These are phyloP conservation scores for Candida sp. DNA, from an alignment of 1,139 yeast genomes.

Conservation along the genomic window DNA sequence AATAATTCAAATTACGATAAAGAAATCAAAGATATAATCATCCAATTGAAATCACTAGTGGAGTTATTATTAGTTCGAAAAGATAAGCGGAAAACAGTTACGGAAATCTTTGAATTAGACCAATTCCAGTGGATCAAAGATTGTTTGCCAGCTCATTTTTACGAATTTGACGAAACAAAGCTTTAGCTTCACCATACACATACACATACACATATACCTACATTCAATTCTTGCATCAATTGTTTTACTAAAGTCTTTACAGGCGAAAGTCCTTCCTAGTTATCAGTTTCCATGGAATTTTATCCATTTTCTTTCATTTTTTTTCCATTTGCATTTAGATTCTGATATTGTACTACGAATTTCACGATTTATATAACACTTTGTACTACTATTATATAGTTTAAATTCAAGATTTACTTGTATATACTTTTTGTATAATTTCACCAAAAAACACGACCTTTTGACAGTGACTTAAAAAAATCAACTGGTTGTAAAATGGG, in stretches of 20 bases:
- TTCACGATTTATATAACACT: background rate
- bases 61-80: constrained; percentile 37
- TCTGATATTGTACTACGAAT: background rate
- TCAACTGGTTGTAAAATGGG: background rate
- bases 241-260: background rate
- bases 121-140: constrained; percentile 20
- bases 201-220: background rate
- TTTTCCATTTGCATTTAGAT: background rate
- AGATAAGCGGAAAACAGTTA: constrained; percentile 24
- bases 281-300: background rate
- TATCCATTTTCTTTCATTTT: background rate
- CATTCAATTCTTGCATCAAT: background rate
- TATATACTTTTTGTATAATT: background rate
- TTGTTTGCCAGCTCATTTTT: constrained; percentile 10
- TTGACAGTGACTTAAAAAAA: background rate
- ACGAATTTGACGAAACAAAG: background rate
- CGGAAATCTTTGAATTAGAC: constrained; percentile 9
- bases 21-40: constrained; percentile 20
- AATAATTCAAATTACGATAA: constrained; percentile 11
- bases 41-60: constrained; percentile 25
- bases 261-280: too few species aligned
- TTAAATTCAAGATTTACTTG: too few species aligned
- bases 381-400: background rate
- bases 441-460: background rate
- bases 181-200: background rate